Evolutionary conservation across 345 rosid genomes (phyloP).

Genomic region (Lagerstroemia speciosa): DNA sequence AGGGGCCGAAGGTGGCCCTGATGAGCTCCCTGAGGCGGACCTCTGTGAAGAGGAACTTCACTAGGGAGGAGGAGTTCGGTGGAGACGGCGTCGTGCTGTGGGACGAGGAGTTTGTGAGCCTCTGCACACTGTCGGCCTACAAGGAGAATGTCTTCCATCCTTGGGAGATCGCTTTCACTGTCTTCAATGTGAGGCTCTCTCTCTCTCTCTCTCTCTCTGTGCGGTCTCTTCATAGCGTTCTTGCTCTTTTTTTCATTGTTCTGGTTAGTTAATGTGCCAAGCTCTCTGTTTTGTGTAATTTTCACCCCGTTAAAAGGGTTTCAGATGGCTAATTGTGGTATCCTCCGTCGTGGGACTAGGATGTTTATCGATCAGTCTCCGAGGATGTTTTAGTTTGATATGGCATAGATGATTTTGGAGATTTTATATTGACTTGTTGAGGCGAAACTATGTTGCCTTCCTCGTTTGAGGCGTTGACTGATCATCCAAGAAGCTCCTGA

Average conservation of each 20-base stretch:
- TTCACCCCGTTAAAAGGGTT: background rate
- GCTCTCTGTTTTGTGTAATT: background rate
- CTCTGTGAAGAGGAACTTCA: constrained; percentile 69
- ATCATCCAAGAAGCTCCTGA: background rate
- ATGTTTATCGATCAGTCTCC: background rate
- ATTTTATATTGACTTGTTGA: background rate
- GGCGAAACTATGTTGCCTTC: background rate
- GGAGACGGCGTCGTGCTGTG: constrained; percentile 48
- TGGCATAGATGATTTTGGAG: background rate
- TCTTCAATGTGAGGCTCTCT: constrained; percentile 2
- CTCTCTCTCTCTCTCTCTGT: background rate
- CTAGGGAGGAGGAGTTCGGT: constrained; percentile 44
- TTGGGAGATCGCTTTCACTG: constrained; percentile 1
- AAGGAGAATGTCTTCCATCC: constrained; percentile 2
- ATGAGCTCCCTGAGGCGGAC: constrained; percentile 54
- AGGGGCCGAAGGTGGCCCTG: constrained; percentile 72
- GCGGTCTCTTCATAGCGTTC: no score
- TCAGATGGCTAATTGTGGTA: background rate
- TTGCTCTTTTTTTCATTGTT: background rate
- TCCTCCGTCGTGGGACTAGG: background rate
- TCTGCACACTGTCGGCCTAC: background rate
- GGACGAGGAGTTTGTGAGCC: constrained; percentile 51
- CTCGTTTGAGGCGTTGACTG: background rate
- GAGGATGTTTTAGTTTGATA: background rate
- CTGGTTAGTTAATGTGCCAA: background rate